Conservation (phyloP, 495 filamentous ascomycete genomes). For the Daldinia vernicosa region DNA sequence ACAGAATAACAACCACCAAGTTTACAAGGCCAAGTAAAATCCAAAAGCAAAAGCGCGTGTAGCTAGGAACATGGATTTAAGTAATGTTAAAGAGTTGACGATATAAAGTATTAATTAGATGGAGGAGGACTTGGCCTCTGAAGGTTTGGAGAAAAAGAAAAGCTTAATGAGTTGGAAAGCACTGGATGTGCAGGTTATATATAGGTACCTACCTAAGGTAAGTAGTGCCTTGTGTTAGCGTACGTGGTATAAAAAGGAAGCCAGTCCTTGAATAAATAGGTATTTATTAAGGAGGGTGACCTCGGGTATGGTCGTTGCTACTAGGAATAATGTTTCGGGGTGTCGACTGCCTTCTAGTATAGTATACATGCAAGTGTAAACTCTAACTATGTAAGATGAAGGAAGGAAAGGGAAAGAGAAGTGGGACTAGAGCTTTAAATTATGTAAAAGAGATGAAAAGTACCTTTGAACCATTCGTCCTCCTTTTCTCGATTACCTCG, state of each 20-base stretch:
- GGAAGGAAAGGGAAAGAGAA: constrained; percentile 9
- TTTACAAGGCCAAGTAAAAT: constrained; percentile 3
- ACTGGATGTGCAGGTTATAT: background rate
- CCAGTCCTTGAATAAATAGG: background rate
- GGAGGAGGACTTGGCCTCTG: constrained; percentile 1
- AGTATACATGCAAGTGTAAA: background rate
- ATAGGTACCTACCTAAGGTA: no score
- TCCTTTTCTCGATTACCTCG: constrained; percentile 7
- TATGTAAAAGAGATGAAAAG: constrained; percentile 18
- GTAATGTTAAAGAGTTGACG: constrained; percentile 8
- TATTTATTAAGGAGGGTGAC: constrained; percentile 5
- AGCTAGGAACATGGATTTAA: constrained; percentile 1
- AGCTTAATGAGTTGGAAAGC: constrained; percentile 5
- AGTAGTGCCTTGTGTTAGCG: background rate
- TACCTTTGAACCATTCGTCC: constrained; percentile 4
- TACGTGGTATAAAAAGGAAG: background rate
- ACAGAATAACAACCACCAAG: constrained; percentile 5
- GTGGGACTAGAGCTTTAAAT: background rate
- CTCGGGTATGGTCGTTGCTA: constrained; percentile 13
- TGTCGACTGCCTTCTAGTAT: background rate
- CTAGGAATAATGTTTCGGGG: background rate
- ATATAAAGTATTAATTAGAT: constrained; percentile 20
- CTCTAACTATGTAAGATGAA: constrained; percentile 8
- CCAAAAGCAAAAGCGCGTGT: constrained; percentile 15
- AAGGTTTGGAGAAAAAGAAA: constrained; percentile 4